Base-by-base conservation (phyloP, 495 filamentous ascomycete species). In the Penicillium malachiteum region DNA sequence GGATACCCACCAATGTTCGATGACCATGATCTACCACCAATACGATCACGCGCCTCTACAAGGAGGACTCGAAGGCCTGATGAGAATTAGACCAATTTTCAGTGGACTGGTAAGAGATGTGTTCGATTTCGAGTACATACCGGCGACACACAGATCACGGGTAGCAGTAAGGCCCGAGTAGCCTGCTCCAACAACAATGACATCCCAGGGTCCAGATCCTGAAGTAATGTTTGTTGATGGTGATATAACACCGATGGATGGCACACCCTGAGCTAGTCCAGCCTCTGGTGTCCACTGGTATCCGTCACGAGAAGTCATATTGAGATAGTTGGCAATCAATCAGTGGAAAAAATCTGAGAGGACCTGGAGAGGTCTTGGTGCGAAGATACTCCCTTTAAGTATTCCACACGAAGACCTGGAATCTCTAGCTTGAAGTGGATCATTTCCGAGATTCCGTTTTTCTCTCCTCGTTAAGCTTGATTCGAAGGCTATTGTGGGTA, bases 1-100 rank as follows among this genome's bases (percentile, higher is more conserved):
- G 51, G 48, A 43, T 68, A 59, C 0, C 60, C 59, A 7, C 40
- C 55, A 37, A 63, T 57, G 7, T 67, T 59, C 12, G 63, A 52
- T 10, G 65, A 62, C 60, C 63, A 74, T 8, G 71, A 62, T 5
- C 71, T 64, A 1, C 71, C 71, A 14, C 71, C 71, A 33, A 75
- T 66, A 3, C 70, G 68, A 47, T 72, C 68, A 4, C 71, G 65
- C 3, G 63, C 71, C 57, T 75, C 71, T 0, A 73, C 12, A 7
- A 75, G 62, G 6, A 73, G 58, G 3, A 71, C 67, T 26, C 42
- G 43, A 13, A 37, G 34, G 12, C 34, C 34, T 37, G 8, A 37
- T 37, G 8, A 37, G 2, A 10, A 37, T 13, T 7, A 37, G 7
- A 37, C 34, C 9, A 10, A 37, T 7, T 37, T 2, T 26, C 21